Percentiles rank a stretch among this genome's conserved stretches.
These are phyloP conservation scores for apple (Malus domestica) DNA, from an alignment of 306 rosid genomes.

Conservation along the genomic window DNA sequence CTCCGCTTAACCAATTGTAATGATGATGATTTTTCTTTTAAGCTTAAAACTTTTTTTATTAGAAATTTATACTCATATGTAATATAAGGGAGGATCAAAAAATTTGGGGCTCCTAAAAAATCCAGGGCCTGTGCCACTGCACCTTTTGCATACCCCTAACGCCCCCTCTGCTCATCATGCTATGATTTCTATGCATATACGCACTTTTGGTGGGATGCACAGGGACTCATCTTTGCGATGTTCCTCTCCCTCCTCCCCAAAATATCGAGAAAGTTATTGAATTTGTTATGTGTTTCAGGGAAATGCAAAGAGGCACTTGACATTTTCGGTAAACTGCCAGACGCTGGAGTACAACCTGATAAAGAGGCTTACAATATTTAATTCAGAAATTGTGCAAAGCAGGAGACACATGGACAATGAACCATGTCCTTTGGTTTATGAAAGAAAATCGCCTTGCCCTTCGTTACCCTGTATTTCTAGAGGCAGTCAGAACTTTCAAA, in stretches of 20 bases:
- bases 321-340: slow-evolving; percentile 68
- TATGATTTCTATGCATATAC: background rate
- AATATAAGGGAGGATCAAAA: no score
- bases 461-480: slow-evolving; percentile 57
- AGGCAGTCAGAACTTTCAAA: slow-evolving; percentile 52
- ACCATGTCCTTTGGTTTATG: slow-evolving; percentile 56
- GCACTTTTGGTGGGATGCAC: background rate
- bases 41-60: no score
- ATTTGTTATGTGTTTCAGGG: slow-evolving; percentile 38
- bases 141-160: no score
- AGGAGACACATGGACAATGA: slow-evolving; percentile 40
- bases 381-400: slow-evolving; percentile 57
- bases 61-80: no score
- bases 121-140: no score
- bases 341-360: slow-evolving; percentile 70
- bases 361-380: slow-evolving; percentile 84
- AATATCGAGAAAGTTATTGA: background rate
- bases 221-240: background rate
- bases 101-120: no score
- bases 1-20: no score
- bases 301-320: slow-evolving; percentile 71
- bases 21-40: no score
- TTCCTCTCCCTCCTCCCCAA: background rate
- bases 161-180: no score
- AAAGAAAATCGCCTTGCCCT: slow-evolving; percentile 58